Base-by-base conservation (phyloP, 352 stramenopile genomes). In the Globisporangium spinosum region DNA sequence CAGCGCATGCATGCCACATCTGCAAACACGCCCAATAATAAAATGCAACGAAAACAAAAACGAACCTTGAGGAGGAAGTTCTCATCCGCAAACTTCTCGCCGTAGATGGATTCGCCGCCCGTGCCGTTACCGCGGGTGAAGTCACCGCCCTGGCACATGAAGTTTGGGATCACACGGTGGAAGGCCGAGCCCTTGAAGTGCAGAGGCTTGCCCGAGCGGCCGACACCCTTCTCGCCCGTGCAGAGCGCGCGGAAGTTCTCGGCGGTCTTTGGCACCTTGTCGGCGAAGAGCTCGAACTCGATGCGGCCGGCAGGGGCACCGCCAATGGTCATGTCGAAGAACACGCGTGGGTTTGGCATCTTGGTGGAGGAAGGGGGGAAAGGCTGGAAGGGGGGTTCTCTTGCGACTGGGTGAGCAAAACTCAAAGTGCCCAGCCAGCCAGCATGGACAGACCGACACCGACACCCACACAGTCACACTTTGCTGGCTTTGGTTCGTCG, bases 291-390 rank as follows among this genome's bases (percentile, higher is more conserved):
- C 78, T 93, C 85, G 56, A 94, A 87, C 63, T 70, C 75, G 65
- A 99, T 97, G 66, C 97, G 83, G 68, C 97, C 98, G 13, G 82
- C 84, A 58, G 93, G 76, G 61, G 83, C 80, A 53, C 93, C 96
- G 67, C 90, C 96, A 70, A 99, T 92, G 77, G 94, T 91, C 81
- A 99, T 98, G 75, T 99, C 97, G 72, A 99, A 98, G 77, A 98
- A 99, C 38, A 99, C 97, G 51, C 83, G 76, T 47, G 93, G 94
- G 86, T 98, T 97, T 62, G 86, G 61, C 87, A 95, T 95, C 69
- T 74, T 83, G 58, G 43, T 67, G 64, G 43, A 47, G 34, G 65
- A 55, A 69, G 51, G 27, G n/a, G 25, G 27, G 22, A n/a, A 25
- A 34, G 20, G 13, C n/a, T 22, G 34, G n/a, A 34, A 20, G 65